Base-by-base conservation (phyloP, 2,329 filamentous ascomycete species). In the Drechslera avenae region DNA sequence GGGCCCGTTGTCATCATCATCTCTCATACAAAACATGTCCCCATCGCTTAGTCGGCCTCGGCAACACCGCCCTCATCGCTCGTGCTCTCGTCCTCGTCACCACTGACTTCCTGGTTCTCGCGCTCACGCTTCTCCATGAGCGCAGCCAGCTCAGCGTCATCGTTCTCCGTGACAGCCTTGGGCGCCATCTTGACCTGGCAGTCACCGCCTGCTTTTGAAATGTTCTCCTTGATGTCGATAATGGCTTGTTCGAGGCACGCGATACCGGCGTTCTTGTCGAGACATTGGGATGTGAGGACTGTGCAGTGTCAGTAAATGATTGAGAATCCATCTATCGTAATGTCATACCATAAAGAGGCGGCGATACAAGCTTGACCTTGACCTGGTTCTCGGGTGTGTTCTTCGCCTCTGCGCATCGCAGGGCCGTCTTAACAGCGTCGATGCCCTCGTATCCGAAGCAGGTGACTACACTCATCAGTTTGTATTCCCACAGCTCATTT, bases 111-210 rank as follows among this genome's bases (percentile, higher is more conserved):
- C 73, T 91, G 90, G 78, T 99, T 99, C 84, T 97, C 93, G 62
- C 91, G 88, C 81, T 96, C 94, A 62, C 90, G 87, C 87, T 97
- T 97, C 83, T 97, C 94, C 94, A 99, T 99, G 60, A 99, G 84
- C 44, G 93, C 94, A 76, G 97, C 91, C 61, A 99, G 82, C 77
- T 97, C 92, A 19, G 93, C 94, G 71, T 99, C 94, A 69, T 99
- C 95, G 75, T 91, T 95, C 83, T 97, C 95, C 1, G 94, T 99
- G 56, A 99, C 94, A 4, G 95, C 94, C 86, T 97, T 97, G 63
- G 94, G 94, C 68, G 94, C 92, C 94, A 99, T 99, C 86, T 95
- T 96, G 66, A 97, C 88, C 35, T 87, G 83, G 70, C 93, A 88
- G 71, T 85, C 86, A 55, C 94, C 94, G 46, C 89, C 89, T 1